These are phyloP conservation scores for Cicer bijugum DNA, from an alignment of 306 rosid genomes.

Conservation along the genomic window DNA sequence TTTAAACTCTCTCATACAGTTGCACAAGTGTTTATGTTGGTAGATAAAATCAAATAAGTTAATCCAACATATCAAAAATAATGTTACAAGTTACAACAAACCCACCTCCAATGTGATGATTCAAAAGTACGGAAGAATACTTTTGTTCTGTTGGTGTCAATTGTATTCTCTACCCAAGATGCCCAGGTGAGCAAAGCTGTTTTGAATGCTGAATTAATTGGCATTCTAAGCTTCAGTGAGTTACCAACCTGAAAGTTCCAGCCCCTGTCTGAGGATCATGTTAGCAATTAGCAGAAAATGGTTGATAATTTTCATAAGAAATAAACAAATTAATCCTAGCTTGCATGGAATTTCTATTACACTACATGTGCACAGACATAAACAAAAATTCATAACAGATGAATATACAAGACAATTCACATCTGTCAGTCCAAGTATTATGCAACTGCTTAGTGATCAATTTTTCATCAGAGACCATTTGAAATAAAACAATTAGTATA, in stretches of 20 bases:
- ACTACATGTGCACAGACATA: too few relatives aligned
- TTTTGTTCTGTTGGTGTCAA: constrained; percentile 69
- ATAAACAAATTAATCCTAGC: background rate
- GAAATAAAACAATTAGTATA: too few relatives aligned
- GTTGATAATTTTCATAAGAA: constrained; percentile 19
- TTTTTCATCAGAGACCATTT: too few relatives aligned
- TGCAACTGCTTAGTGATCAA: background rate
- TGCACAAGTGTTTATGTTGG: too few relatives aligned
- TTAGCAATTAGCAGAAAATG: constrained; percentile 54
- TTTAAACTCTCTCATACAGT: too few relatives aligned
- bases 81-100: constrained; percentile 18
- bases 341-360: background rate
- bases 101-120: constrained; percentile 82
- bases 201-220: constrained; percentile 71
- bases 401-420: background rate
- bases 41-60: too few relatives aligned
- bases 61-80: background rate
- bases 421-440: background rate
- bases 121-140: constrained; percentile 90
- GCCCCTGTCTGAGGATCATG: constrained; percentile 74
- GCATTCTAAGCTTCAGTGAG: constrained; percentile 87
- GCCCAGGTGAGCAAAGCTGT: constrained; percentile 81
- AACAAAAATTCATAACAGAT: background rate
- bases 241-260: constrained; percentile 88
- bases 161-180: constrained; percentile 71